Evolutionary conservation across 495 filamentous ascomycete species (phyloP).

Genomic region (Tuber calosporum): DNA sequence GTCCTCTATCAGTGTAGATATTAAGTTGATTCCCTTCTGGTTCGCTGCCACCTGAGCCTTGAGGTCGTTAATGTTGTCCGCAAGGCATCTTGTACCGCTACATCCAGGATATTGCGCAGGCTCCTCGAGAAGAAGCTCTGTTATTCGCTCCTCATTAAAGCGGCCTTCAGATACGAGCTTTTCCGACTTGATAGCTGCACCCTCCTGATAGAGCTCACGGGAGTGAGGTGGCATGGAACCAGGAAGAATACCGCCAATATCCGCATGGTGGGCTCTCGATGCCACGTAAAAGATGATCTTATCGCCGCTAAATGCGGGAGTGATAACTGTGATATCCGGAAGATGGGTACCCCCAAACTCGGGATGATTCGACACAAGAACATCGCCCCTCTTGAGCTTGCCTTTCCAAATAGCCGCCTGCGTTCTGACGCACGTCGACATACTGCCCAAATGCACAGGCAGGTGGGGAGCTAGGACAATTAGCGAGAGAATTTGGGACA

Average conservation of each 20-base stretch:
- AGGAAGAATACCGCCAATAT: constrained; percentile 92
- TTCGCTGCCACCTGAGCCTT: constrained; percentile 96
- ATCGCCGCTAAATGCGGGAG: constrained; percentile 80
- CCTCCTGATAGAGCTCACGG: constrained; percentile 87
- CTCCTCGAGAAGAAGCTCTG: constrained; percentile 71
- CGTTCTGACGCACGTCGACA: constrained; percentile 90
- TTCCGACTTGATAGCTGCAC: constrained; percentile 86
- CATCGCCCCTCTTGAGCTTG: constrained; percentile 82
- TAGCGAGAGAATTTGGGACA: background rate
- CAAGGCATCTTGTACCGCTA: constrained; percentile 79
- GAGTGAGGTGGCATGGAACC: constrained; percentile 97
- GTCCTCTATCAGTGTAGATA: constrained; percentile 73
- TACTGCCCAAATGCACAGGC: constrained; percentile 83
- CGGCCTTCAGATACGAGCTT: constrained; percentile 85
- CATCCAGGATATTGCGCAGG: constrained; percentile 82
- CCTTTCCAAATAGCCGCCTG: constrained; percentile 92
- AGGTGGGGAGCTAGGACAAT: constrained; percentile 64
- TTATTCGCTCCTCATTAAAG: constrained; percentile 82
- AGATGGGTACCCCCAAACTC: constrained; percentile 78
- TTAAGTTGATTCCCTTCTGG: constrained; percentile 89
- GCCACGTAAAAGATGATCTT: constrained; percentile 96
- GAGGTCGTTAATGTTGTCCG: constrained; percentile 91
- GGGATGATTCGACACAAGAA: constrained; percentile 91
- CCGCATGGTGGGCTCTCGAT: constrained; percentile 89
- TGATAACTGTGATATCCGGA: constrained; percentile 85